phyloP scores from a whole-genome alignment of 225 moss, liverwort and hornwort genomes.

The Polytrichum commune region DNA sequence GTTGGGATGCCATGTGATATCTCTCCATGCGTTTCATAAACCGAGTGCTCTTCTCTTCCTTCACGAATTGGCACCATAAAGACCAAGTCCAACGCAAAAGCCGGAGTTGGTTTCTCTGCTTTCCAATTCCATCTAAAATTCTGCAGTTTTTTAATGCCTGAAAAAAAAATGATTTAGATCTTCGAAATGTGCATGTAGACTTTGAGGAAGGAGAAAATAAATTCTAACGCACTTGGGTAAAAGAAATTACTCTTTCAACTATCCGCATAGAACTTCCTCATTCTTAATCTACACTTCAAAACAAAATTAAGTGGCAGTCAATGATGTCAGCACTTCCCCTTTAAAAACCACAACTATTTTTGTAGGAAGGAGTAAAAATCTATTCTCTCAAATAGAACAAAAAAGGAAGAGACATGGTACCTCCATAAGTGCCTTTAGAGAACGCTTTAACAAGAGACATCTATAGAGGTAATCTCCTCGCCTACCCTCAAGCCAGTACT shows the following conservation, averaged over 20 bases:
- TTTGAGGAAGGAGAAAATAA: too few species aligned
- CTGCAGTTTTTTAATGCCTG: slow-evolving; percentile 29
- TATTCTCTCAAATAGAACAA: too few species aligned
- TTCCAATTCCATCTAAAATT: slow-evolving; percentile 21
- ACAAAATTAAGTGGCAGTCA: too few species aligned
- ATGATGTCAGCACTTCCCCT: too few species aligned
- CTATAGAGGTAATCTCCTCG: slow-evolving; percentile 16
- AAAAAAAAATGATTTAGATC: slow-evolving; percentile 6
- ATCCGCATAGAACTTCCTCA: too few species aligned
- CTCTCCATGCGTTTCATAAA: slow-evolving; percentile 33
- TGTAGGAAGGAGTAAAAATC: too few species aligned
- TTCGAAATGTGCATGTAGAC: too few species aligned
- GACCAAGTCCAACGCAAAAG: slow-evolving; percentile 27
- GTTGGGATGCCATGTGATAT: slow-evolving; percentile 36
- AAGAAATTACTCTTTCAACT: too few species aligned
- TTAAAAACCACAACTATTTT: too few species aligned
- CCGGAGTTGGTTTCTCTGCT: slow-evolving; percentile 20
- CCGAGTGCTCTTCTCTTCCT: slow-evolving; percentile 16
- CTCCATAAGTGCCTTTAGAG: slow-evolving; percentile 22
- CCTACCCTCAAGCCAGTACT: slow-evolving; percentile 28
- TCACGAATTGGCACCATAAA: slow-evolving; percentile 22
- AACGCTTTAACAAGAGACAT: slow-evolving; percentile 20
- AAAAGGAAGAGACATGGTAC: slow-evolving; percentile 7
- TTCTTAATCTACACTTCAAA: too few species aligned
- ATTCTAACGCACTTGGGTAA: too few species aligned